Evolutionary conservation across 2,329 filamentous ascomycete species (phyloP).

Genomic region (Aureobasidium leucospermi): DNA sequence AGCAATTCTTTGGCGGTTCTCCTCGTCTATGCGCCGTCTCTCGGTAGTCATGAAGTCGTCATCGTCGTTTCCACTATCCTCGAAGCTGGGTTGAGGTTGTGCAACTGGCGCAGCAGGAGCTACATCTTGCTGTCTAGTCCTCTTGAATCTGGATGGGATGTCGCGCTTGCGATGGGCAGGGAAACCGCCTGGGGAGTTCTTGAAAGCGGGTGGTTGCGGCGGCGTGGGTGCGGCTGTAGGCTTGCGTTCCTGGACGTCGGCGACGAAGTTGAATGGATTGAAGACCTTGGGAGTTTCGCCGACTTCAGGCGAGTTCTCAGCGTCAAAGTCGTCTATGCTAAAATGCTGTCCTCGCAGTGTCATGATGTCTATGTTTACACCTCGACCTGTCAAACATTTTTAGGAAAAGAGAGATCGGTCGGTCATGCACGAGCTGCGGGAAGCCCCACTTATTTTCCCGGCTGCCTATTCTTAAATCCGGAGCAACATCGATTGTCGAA

Average conservation of each 20-base stretch:
- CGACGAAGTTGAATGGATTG: slow-evolving; percentile 44
- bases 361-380: slow-evolving; percentile 11
- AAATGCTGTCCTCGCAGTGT: slow-evolving; percentile 51
- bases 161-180: slow-evolving; percentile 78
- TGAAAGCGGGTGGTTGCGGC: slow-evolving; percentile 58
- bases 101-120: neutral
- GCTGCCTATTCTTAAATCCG: slow-evolving; percentile 8
- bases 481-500: slow-evolving; percentile 3
- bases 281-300: slow-evolving; percentile 1
- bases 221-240: slow-evolving; percentile 31
- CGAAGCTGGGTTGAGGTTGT: neutral
- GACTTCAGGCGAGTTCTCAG: slow-evolving; percentile 29
- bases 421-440: slow-evolving; percentile 10
- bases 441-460: neutral
- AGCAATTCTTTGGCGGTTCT: slow-evolving; percentile 68
- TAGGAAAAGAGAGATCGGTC: slow-evolving; percentile 7
- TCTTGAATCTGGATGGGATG: slow-evolving; percentile 71
- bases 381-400: slow-evolving; percentile 2
- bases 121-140: slow-evolving; percentile 27
- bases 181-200: slow-evolving; percentile 59
- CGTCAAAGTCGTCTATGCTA: slow-evolving; percentile 48
- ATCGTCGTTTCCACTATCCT: neutral
- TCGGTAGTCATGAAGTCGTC: slow-evolving; percentile 31
- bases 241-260: slow-evolving; percentile 73
- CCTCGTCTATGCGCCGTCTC: slow-evolving; percentile 66